A percentile compares a stretch with the other conserved stretches of the same genome.
Conservation (phyloP, 257 asterid genomes). For the Fraxinus quadrangulata region DNA sequence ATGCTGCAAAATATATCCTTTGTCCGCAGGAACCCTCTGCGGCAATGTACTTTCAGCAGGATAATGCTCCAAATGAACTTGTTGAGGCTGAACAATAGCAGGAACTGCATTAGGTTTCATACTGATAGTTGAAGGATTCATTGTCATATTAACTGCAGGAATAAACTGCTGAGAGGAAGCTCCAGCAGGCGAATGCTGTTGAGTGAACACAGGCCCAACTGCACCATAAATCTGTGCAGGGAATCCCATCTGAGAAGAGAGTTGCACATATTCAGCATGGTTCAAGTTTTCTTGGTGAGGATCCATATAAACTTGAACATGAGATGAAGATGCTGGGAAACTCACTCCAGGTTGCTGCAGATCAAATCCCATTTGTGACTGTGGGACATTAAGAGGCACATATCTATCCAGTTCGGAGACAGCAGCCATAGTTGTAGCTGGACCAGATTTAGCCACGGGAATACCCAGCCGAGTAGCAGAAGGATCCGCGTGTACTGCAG, state of each 20-base stretch:
- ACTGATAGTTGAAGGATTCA: constrained; percentile 61
- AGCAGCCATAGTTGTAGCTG: constrained; percentile 34
- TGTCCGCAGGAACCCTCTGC: constrained; percentile 58
- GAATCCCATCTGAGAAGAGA: constrained; percentile 69
- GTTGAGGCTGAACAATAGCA: constrained; percentile 54
- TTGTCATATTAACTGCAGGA: constrained; percentile 67
- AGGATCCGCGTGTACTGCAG: constrained; percentile 35
- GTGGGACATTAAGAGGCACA: constrained; percentile 46
- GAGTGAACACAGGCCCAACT: constrained; percentile 54
- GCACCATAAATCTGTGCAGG: constrained; percentile 61
- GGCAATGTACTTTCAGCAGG: constrained; percentile 52
- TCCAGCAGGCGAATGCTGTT: constrained; percentile 49
- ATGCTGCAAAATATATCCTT: constrained; percentile 54
- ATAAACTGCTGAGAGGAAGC: constrained; percentile 58
- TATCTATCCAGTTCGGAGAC: constrained; percentile 51
- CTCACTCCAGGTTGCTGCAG: constrained; percentile 44
- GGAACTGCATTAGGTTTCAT: constrained; percentile 54
- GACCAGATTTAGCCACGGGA: constrained; percentile 49
- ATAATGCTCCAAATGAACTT: constrained; percentile 57
- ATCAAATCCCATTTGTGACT: constrained; percentile 36
- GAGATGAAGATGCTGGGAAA: constrained; percentile 55
- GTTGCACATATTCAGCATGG: constrained; percentile 55
- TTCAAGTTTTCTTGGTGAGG: constrained; percentile 55
- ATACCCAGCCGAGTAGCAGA: constrained; percentile 42
- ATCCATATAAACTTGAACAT: constrained; percentile 54